Percentiles rank a stretch among this genome's conserved stretches.
These are phyloP conservation scores for Trichoderma arundinaceum DNA, from an alignment of 2,329 filamentous ascomycete species.

Conservation along the genomic window DNA sequence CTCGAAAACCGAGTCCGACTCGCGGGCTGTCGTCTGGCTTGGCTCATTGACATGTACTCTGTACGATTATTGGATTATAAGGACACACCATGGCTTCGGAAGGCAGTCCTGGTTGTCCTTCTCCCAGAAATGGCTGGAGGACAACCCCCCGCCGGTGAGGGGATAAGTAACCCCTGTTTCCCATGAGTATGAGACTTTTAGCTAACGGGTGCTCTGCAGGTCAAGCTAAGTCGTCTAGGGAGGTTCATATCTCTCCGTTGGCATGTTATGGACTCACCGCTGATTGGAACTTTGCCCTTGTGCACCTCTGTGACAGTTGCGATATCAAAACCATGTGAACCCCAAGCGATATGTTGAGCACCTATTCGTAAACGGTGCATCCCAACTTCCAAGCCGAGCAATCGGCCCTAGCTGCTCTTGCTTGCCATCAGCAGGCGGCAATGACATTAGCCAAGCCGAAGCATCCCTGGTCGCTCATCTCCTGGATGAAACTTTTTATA, in stretches of 20 bases:
- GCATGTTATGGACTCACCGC: constrained; percentile 1
- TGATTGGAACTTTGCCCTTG: neutral
- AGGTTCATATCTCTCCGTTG: neutral
- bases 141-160: constrained; percentile 52
- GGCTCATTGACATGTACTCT: neutral
- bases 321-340: neutral
- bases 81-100: constrained; percentile 46
- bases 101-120: constrained; percentile 57
- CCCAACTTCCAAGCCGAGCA: neutral
- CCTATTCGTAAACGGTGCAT: neutral
- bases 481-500: neutral
- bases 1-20: constrained; percentile 22
- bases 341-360: neutral
- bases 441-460: neutral
- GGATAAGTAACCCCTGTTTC: constrained; percentile 55
- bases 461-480: neutral
- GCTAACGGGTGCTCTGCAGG: constrained; percentile 41
- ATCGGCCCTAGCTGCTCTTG: neutral
- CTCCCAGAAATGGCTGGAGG: constrained; percentile 58
- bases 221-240: constrained; percentile 7
- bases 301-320: neutral
- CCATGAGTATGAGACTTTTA: constrained; percentile 28
- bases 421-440: neutral
- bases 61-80: constrained; percentile 37
- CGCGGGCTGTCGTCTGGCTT: constrained; percentile 25